Evolutionary conservation across 139 green algal genomes (phyloP).

Genomic region (Haematococcus lacustris): DNA sequence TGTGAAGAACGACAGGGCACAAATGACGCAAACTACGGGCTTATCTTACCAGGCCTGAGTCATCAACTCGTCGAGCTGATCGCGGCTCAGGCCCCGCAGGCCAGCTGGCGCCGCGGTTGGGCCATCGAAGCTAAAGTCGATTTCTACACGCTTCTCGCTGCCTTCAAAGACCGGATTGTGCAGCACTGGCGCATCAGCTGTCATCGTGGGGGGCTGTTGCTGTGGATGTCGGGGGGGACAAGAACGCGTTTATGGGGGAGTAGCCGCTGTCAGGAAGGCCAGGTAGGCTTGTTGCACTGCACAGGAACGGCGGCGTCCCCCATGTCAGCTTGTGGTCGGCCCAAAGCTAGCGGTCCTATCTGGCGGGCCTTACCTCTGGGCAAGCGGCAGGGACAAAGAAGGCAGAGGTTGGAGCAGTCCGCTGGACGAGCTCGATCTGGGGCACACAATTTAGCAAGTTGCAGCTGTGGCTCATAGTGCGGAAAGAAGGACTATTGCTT

Average conservation of each 20-base stretch:
- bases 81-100: slow-evolving; percentile 61
- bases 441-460: too few relatives aligned
- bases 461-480: too few relatives aligned
- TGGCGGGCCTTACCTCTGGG: too few relatives aligned
- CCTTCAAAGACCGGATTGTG: slow-evolving; percentile 81
- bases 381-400: too few relatives aligned
- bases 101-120: slow-evolving; percentile 29
- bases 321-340: too few relatives aligned
- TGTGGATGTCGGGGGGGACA: background rate
- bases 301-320: too few relatives aligned
- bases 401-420: too few relatives aligned
- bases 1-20: too few relatives aligned
- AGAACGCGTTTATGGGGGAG: background rate
- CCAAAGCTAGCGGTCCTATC: too few relatives aligned
- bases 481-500: too few relatives aligned
- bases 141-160: slow-evolving; percentile 88
- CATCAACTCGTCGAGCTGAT: slow-evolving; percentile 70
- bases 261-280: slow-evolving; percentile 24
- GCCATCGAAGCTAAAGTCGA: slow-evolving; percentile 67
- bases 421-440: too few relatives aligned
- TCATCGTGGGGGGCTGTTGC: background rate
- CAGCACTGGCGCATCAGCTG: slow-evolving; percentile 11
- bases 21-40: too few relatives aligned
- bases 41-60: slow-evolving; percentile 64
- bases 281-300: slow-evolving; percentile 23